Evolutionary conservation across 345 rosid species (phyloP).

Genomic region (Heritiera littoralis): DNA sequence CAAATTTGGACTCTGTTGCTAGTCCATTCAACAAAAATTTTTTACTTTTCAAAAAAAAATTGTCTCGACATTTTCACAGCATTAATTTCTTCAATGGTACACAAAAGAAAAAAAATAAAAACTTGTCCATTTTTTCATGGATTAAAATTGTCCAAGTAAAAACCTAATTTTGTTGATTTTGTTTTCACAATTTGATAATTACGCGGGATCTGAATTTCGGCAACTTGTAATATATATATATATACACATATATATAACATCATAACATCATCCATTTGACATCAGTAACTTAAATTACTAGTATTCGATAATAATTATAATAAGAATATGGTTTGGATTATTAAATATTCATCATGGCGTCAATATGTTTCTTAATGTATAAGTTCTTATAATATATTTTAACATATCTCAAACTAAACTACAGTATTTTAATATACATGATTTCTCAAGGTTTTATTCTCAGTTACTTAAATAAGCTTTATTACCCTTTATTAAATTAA

Average conservation of each 20-base stretch:
- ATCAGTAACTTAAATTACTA: conserved; percentile 13
- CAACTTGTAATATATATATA: neutral
- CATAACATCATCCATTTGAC: conserved; percentile 18
- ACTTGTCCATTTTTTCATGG: neutral
- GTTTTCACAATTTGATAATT: neutral
- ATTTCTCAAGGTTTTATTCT: conserved; percentile 1
- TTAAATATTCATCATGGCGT: conserved; percentile 35
- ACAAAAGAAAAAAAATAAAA: neutral
- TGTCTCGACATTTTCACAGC: neutral
- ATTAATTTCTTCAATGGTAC: neutral
- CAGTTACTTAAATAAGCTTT: neutral
- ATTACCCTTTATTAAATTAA: neutral
- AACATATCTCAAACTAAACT: conserved; percentile 2
- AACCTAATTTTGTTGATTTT: neutral
- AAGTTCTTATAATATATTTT: too few species aligned
- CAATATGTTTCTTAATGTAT: neutral
- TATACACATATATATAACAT: too few species aligned
- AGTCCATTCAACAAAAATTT: too few species aligned
- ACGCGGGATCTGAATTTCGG: conserved; percentile 35
- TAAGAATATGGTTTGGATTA: conserved; percentile 28
- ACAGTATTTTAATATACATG: neutral
- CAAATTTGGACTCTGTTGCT: too few species aligned
- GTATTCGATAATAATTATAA: conserved; percentile 18
- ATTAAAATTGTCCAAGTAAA: neutral
- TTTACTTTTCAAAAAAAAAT: too few species aligned